Evolutionary conservation across 2,329 filamentous ascomycete species (phyloP), one percentile per base, ranked within the genome.

Genomic region (Alternaria atra): DNA sequence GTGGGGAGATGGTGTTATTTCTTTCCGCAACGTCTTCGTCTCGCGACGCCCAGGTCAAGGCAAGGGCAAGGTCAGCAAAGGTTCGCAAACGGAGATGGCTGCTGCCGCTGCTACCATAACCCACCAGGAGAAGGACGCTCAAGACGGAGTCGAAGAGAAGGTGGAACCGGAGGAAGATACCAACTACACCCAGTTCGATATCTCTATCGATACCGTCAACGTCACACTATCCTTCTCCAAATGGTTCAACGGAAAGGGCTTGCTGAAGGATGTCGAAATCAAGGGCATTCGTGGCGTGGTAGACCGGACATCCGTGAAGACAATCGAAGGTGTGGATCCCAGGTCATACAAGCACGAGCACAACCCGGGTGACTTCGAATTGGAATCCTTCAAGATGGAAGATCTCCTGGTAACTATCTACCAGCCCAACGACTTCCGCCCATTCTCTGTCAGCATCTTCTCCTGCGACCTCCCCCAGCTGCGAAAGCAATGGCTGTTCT

Each of bases 191-290:
- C 95, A 99, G 70, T 99, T 97, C 70, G 95, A 99, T 73, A 84
- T 99, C 15, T 97, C 93, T 0, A 92, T 99, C 60, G 92, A 95
- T 64, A 96, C 92, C 0, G 92, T 99, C 63, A 97, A 99, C 73
- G 94, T 99, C 42, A 98, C 94, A 0, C 79, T 99, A 27, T 99
- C 95, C 0, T 98, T 99, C 70, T 86, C 93, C n/a, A 98, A 97
- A 76, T 99, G 95, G 95, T 96, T 97, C 88, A 98, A 97, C 70
- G 94, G 95, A 23, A 97, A 94, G 78, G 95, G 95, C 0, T 85
- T 96, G 6, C 83, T 99, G 8, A 90, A 92, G 70, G 92, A 98
- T 75, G 95, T 99, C 42, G 93, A 97, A 74, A 90, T 99, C 53
- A 95, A 93, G 74, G 95, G 95, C 5, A 91, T 99, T 30, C 88